Percentiles rank a stretch among this genome's conserved stretches.
phyloP scores from a whole-genome alignment of 345 rosid species.

The Psidium friedrichsthalianum region DNA sequence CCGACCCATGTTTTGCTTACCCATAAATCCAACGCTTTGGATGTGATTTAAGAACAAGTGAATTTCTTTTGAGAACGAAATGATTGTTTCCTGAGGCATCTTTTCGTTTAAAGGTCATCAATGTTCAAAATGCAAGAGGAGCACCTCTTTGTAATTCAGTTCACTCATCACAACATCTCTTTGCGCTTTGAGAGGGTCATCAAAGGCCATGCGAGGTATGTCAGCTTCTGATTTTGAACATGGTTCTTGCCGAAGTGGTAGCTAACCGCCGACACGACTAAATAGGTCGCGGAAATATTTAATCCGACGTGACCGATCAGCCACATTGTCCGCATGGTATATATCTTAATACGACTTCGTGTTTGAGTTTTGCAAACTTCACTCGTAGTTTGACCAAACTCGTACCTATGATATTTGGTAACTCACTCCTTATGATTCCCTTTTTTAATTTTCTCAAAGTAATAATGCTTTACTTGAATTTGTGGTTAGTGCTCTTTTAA shows the following conservation, averaged over 20 bases:
- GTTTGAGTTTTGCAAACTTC: not conserved
- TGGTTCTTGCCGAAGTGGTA: no score
- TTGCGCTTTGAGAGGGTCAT: no score
- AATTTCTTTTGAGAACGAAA: not conserved
- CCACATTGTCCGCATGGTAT: no score
- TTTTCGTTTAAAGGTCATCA: not conserved
- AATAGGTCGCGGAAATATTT: no score
- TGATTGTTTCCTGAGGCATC: not conserved
- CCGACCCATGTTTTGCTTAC: not conserved
- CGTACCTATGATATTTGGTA: not conserved
- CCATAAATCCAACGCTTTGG: not conserved
- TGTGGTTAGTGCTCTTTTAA: not conserved
- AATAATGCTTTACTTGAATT: not conserved
- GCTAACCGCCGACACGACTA: no score
- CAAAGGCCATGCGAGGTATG: no score
- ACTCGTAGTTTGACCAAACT: not conserved
- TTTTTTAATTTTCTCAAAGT: not conserved
- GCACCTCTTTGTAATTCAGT: not conserved
- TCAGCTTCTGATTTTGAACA: no score
- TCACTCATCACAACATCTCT: not conserved
- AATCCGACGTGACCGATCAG: no score
- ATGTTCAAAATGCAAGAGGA: not conserved
- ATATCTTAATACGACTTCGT: no score
- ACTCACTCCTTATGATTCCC: not conserved
- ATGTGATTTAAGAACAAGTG: not conserved